Evolutionary conservation across 2,329 filamentous ascomycete genomes (phyloP).

Genomic region (Claviceps africana): DNA sequence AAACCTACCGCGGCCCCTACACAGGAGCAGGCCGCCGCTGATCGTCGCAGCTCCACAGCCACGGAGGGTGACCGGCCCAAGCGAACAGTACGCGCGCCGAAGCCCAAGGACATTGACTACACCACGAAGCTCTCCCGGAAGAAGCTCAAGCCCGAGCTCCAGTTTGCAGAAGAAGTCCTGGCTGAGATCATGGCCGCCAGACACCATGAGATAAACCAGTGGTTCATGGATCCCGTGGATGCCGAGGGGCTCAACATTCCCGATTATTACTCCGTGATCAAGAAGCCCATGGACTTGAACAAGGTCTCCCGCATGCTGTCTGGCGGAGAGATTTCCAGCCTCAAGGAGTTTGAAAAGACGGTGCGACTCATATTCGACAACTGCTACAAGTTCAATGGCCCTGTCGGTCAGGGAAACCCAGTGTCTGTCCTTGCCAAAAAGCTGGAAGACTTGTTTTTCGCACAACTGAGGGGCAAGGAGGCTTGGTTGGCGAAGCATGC

Average conservation of each 20-base stretch:
- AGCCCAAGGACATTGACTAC: slow-evolving; percentile 84
- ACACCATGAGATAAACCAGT: slow-evolving; percentile 51
- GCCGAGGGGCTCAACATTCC: slow-evolving; percentile 90
- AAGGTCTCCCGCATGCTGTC: slow-evolving; percentile 71
- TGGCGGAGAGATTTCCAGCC: slow-evolving; percentile 61
- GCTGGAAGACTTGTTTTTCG: slow-evolving; percentile 61
- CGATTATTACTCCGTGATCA: slow-evolving; percentile 83
- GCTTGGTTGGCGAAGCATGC: slow-evolving; percentile 68
- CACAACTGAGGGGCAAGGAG: slow-evolving; percentile 64
- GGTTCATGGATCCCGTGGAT: slow-evolving; percentile 77
- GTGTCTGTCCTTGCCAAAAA: slow-evolving; percentile 59
- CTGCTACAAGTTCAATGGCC: slow-evolving; percentile 77
- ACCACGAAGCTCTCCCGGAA: slow-evolving; percentile 62
- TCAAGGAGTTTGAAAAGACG: slow-evolving; percentile 77
- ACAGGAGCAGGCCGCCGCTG: slow-evolving; percentile 10
- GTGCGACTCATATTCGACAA: slow-evolving; percentile 76
- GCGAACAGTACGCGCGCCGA: slow-evolving; percentile 83
- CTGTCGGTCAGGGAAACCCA: slow-evolving; percentile 43
- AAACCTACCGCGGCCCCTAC: slow-evolving; percentile 9
- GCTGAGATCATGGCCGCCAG: slow-evolving; percentile 64
- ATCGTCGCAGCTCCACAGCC: slow-evolving; percentile 58
- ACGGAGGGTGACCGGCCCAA: slow-evolving; percentile 71
- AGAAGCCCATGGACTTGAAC: slow-evolving; percentile 87
- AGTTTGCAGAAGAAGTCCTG: slow-evolving; percentile 75
- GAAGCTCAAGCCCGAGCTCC: slow-evolving; percentile 77